Base-by-base conservation (phyloP, 768 basidiomycete genomes). In the Astraeus odoratus region DNA sequence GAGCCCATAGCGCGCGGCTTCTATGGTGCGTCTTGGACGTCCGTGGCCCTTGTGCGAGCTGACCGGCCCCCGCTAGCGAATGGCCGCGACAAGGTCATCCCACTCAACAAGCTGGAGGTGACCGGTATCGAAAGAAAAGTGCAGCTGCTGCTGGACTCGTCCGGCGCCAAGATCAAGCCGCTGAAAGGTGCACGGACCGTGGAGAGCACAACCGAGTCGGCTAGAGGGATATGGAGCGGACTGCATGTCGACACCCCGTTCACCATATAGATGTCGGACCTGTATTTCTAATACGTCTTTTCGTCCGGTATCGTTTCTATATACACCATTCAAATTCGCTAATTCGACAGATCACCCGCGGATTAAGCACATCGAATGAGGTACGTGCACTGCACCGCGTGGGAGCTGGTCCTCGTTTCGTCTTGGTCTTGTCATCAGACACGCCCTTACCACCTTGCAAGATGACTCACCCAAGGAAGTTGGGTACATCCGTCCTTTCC, bases 211-310 rank as follows among this genome's bases (percentile, higher is more conserved):
- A 81, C 83, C 40, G 86, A 88, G 67, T 76, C 87, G 15, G 73
- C 86, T 8, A 80, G 91, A 61, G 91, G 91, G 43, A 87, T 93
- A 51, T 93, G 89, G 90, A 86, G 83, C 59, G 88, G 90, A 16
- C 66, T 93, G 50, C 91, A 94, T 55, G 85, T 85, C 52, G 77
- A 81, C 55, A 76, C 81, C 45, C 81, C 84, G 15, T 77, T 73
- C 68, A 69, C 67, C 48, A 72, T 79, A 58, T 75, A 53, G 36
- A n/a, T n/a, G n/a, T 35, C 34, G 16, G 50, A 47, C 42, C 53
- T 61, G 29, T 47, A 20, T 25, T 34, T 23, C 19, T 39, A 31
- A 33, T 26, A 19, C 43, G 36, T n/a, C n/a, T n/a, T n/a, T n/a
- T n/a, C n/a, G n/a, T n/a, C 31, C 24, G 47, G 22, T 23, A 38